Evolutionary conservation across 139 green algal genomes (phyloP).

Genomic region (Asterochloris erici): DNA sequence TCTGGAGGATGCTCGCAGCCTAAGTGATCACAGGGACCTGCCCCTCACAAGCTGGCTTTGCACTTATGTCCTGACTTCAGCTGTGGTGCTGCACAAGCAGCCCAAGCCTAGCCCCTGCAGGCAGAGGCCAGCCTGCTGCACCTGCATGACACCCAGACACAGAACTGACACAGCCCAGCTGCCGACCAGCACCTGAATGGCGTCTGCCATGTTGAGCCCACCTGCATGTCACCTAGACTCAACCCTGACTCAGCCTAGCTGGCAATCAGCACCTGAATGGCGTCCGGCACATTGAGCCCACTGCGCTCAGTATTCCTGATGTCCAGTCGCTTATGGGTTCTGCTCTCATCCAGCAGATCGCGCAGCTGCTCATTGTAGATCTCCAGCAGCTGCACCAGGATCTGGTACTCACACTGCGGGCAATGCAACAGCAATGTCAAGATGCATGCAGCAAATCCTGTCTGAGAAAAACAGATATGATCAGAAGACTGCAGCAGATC

Average conservation of each 20-base stretch:
- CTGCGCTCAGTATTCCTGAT: constrained; percentile 70
- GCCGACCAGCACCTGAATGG: constrained; percentile 51
- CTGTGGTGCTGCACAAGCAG: too few species aligned
- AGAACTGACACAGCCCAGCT: too few species aligned
- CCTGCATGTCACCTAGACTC: neutral
- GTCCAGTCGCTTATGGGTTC: constrained; percentile 41
- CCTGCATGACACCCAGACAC: too few species aligned
- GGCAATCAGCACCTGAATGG: constrained; percentile 50
- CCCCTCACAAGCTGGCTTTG: too few species aligned
- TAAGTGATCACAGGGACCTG: too few species aligned
- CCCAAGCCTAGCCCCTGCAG: too few species aligned
- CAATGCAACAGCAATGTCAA: neutral
- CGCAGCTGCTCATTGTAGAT: constrained; percentile 94
- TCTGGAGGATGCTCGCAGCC: too few species aligned
- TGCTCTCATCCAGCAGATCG: constrained; percentile 62
- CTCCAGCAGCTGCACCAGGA: constrained; percentile 89
- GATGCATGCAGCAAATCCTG: too few species aligned
- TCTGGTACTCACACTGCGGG: constrained; percentile 60
- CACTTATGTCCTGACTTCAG: too few species aligned
- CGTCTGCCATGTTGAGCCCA: constrained; percentile 77
- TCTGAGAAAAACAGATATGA: too few species aligned
- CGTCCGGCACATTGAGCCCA: constrained; percentile 78
- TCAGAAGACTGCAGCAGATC: too few species aligned
- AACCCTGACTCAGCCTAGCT: too few species aligned
- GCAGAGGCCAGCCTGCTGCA: constrained; percentile 6